Base-by-base conservation (phyloP, 148 eudicot genomes). In the Spergularia bocconei region DNA sequence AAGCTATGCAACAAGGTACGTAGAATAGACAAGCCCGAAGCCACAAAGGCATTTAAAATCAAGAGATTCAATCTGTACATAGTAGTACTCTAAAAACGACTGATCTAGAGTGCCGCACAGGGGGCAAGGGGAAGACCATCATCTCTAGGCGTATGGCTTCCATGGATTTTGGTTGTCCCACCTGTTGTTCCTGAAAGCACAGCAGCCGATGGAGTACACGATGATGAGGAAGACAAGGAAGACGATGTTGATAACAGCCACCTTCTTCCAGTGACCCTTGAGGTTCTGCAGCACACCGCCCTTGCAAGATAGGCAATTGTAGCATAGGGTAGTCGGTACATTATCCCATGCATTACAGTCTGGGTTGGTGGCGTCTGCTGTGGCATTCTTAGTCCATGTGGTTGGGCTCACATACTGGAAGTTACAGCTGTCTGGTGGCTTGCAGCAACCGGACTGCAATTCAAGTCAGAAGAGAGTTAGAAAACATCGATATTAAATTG, bases 391-490 rank as follows among this genome's bases (percentile, higher is more conserved):
- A 14, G 82, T 80, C 99, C 99, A 95, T 74, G 61, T 84, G 5
- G 93, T 90, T 14, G 97, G 88, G 84, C 77, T 82, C 56, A 83
- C 81, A 38, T 88, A 95, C 12, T 64, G 13, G 82, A 87, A 90
- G 33, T 70, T 66, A 76, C 97, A 95, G 72, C 74, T 83, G 41
- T 77, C 74, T 38, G 96, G 82, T 63, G 99, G 99, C 83, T 90
- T 95, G 78, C 97, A 95, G 89, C 99, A 95, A 65, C 99, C 97
- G 10, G 99, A 95, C 99, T 95, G 85, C 48, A 54, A 58, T 47
- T 11, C 38, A 52, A 70, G 69, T 33, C 44, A 36, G 33, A 33
- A 56, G 41, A 7, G 48, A 13, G 13, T 55, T 16, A 44, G 25
- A 17, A 36, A 19, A 13, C 5, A 5, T 0, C 4, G 11, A 6